phyloP scores from a whole-genome alignment of 768 basidiomycete genomes.

The Naganishia friedmannii region DNA sequence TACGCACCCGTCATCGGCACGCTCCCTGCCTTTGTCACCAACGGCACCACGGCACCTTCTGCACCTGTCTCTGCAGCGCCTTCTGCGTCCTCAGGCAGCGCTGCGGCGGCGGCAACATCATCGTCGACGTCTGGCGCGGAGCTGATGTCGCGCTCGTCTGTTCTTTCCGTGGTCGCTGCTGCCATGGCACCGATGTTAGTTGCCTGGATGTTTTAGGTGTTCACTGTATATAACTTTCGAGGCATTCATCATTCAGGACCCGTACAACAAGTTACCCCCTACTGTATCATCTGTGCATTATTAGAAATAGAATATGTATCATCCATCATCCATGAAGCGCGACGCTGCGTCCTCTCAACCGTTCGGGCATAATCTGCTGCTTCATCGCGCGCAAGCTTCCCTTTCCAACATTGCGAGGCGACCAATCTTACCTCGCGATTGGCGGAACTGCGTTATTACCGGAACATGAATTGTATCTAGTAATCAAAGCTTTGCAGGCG shows the following conservation, averaged over 20 bases:
- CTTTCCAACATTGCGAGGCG: too few relatives aligned
- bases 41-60: conserved; percentile 4
- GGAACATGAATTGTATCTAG: too few relatives aligned
- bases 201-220: neutral
- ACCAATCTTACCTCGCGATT: too few relatives aligned
- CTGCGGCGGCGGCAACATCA: conserved; percentile 1
- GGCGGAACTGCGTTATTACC: too few relatives aligned
- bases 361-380: too few relatives aligned
- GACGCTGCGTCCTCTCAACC: neutral
- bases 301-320: neutral
- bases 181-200: neutral
- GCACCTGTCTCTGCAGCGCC: neutral
- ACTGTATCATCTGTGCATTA: conserved; percentile 1
- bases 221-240: neutral
- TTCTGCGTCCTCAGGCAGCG: neutral
- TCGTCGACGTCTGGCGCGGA: neutral
- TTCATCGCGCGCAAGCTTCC: too few relatives aligned
- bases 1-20: conserved; percentile 45
- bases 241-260: too few relatives aligned
- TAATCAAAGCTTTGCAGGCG: too few relatives aligned
- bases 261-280: neutral
- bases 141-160: neutral
- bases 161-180: neutral
- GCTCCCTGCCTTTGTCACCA: conserved; percentile 38
- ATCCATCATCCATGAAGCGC: neutral